A percentile compares a stretch with the other conserved stretches of the same genome.
Conservation (phyloP, 768 basidiomycete species). For the Leucocoprinus birnbaumii region DNA sequence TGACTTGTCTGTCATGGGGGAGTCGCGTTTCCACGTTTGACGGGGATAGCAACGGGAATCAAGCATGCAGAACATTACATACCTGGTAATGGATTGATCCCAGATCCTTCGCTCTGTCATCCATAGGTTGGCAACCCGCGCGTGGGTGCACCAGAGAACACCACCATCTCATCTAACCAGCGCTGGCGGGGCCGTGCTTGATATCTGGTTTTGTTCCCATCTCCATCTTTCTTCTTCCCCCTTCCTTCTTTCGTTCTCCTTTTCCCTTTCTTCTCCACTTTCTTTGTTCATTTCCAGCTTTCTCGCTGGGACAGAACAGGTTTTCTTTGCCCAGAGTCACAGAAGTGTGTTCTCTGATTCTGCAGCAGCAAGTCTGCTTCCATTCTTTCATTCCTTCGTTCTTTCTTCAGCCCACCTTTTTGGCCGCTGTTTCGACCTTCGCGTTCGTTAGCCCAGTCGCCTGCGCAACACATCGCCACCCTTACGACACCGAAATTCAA, state of each 20-base stretch:
- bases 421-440: background rate
- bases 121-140: conserved; percentile 6
- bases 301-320: background rate
- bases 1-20: background rate
- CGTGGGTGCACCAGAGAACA: background rate
- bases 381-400: conserved; percentile 23
- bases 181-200: conserved; percentile 3
- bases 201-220: background rate
- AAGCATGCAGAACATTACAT: background rate
- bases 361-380: conserved; percentile 29
- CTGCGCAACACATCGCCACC: background rate
- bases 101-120: background rate
- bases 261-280: background rate
- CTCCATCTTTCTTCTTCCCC: background rate
- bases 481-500: background rate
- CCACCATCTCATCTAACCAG: background rate
- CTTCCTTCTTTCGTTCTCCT: background rate
- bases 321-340: conserved; percentile 13
- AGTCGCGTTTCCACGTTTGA: conserved; percentile 5
- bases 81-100: conserved; percentile 4
- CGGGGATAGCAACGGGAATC: conserved; percentile 3
- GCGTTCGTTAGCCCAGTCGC: conserved; percentile 3
- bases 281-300: background rate
- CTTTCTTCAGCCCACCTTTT: background rate
- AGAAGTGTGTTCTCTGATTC: conserved; percentile 18